These are phyloP conservation scores for Solanum corneliomulleri DNA, from an alignment of 257 asterid genomes.

Conservation along the genomic window DNA sequence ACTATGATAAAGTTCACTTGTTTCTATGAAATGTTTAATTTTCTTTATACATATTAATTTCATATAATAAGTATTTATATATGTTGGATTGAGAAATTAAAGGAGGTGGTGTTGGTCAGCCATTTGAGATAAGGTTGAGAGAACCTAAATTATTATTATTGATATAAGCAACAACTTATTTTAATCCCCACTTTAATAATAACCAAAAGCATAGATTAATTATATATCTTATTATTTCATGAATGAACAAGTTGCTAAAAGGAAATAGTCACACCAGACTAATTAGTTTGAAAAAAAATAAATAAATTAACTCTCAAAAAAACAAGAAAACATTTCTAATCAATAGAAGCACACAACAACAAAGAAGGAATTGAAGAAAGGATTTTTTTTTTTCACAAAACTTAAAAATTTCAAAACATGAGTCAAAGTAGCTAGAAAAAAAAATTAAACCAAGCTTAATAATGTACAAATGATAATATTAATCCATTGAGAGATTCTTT, in stretches of 20 bases:
- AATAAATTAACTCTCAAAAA: background rate
- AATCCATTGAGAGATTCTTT: slow-evolving; percentile 1
- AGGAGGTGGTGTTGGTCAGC: background rate
- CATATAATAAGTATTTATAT: background rate
- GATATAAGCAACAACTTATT: background rate
- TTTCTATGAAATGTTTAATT: background rate
- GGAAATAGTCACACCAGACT: background rate
- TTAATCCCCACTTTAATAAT: background rate
- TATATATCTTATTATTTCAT: background rate
- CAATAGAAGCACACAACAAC: background rate
- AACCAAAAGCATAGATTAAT: background rate
- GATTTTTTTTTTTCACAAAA: background rate
- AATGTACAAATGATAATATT: slow-evolving; percentile 15
- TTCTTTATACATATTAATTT: background rate
- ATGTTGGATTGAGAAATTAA: background rate
- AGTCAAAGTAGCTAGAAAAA: background rate
- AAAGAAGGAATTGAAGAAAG: background rate
- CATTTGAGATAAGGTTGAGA: background rate
- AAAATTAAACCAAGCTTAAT: background rate
- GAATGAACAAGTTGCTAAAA: slow-evolving; percentile 6
- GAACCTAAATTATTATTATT: background rate
- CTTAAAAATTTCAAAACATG: background rate
- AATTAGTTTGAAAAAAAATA: background rate
- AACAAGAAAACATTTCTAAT: background rate
- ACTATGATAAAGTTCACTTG: background rate